phyloP scores from a whole-genome alignment of 2,329 filamentous ascomycete species.

The Paecilomyces dactylethromorphus region DNA sequence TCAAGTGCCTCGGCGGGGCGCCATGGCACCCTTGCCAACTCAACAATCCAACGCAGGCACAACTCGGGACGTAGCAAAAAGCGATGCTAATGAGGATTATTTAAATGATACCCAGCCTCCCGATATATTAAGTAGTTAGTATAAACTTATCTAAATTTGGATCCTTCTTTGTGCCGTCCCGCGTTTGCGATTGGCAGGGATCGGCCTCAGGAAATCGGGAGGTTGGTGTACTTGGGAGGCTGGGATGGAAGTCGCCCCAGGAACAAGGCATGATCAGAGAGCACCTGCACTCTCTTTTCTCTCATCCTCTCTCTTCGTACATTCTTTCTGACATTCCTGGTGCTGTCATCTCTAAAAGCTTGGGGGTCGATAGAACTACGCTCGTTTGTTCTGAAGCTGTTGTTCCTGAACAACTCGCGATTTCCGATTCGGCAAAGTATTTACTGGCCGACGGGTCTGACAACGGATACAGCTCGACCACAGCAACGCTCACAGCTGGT shows the following conservation, averaged over 20 bases:
- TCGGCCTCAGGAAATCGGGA: constrained; percentile 7
- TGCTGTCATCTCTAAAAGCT: neutral
- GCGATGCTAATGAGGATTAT: neutral
- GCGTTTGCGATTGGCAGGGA: neutral
- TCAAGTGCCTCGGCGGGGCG: neutral
- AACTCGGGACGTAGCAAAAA: neutral
- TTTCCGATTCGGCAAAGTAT: neutral
- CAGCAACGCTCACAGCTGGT: neutral
- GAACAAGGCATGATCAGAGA: constrained; percentile 1
- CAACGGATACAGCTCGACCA: neutral
- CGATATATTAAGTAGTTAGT: neutral
- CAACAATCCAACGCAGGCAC: neutral
- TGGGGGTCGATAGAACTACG: neutral
- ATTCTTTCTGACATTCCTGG: neutral
- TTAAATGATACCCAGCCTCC: neutral
- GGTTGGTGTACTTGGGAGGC: constrained; percentile 9
- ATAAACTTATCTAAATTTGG: neutral
- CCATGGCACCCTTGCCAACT: neutral
- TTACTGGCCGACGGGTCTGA: neutral
- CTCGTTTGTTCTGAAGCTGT: neutral
- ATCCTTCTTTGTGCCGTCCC: constrained; percentile 1
- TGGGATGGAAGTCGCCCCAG: constrained; percentile 3
- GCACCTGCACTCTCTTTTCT: neutral
- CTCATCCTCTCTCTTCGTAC: neutral
- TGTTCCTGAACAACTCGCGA: neutral